Base-by-base conservation (phyloP, 768 basidiomycete genomes). In the Tubosaeta sp. region DNA sequence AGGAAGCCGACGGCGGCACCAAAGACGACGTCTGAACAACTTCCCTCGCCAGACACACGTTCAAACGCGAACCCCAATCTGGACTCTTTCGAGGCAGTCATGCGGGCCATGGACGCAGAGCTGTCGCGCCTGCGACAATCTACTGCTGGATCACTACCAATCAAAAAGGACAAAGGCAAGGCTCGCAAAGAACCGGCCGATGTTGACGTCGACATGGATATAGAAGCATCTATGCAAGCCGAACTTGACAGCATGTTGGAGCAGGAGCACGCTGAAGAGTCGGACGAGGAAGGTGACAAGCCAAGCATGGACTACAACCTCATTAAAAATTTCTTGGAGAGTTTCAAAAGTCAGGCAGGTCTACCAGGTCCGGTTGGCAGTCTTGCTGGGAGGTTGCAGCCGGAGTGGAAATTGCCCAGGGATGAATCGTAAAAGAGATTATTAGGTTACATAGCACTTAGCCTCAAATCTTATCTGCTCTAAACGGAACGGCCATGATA, bases 271-370 rank as follows among this genome's bases (percentile, higher is more conserved):
- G 21, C 1, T 38, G 75, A 61, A 60, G 80, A 75, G 7, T 81
- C 77, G 12, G 81, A 82, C n/a, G 82, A 77, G 21, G 80, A 74
- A 25, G 74, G 71, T 3, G 72, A 72, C 11, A 73, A 69, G 22
- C 64, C 59, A n/a, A 69, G 75, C 32, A 75, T 81, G 62, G 92
- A 99, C 66, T 96, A 94, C 68, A 84, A 84, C 59, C 71, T 98
- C 61, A 95, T 98, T 74, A 95, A 92, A 71, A 95, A 96, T 68
- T 94, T 99, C 68, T 69, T 98, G 68, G 93, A 96, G 73, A 95
- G 93, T 69, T 97, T 91, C 76, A 92, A 90, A 65, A 86, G 85
- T 55, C 96, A 99, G 64, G 87, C 66, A 8, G 96, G 96, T 21
- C 69, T 90, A 44, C 82, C 90, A 22, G 96, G 96, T 1, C 96